Evolutionary conservation across 2,329 filamentous ascomycete genomes (phyloP), one percentile per base, ranked within the genome.

Genomic region (Drechmeria coniospora): DNA sequence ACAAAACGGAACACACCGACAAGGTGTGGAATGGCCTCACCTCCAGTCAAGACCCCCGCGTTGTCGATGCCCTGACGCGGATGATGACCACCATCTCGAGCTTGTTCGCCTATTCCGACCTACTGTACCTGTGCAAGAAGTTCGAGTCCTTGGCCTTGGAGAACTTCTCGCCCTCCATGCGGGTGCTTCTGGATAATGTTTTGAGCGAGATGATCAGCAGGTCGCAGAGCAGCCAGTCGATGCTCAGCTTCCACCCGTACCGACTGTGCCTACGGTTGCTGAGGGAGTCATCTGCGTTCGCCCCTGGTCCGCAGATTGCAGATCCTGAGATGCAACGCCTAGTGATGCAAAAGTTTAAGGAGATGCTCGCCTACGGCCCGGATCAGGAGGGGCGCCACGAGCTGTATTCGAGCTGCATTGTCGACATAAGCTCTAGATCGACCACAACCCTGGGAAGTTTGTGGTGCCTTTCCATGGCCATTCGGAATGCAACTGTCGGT

Each of bases 21-120:
- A 65, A 70, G 11, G 69, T 94, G 35, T 95, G 87, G 87, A 71
- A 76, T 33, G 81, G 81, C 0, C 73, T 93, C 27, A 76, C 70
- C 5, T 73, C 75, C 15, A 84, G 78, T 33, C 82, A 86, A 43
- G 84, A 95, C 47, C 77, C 80, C 4, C 70, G 84, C 31, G 75
- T 87, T n/a, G 74, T 81, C 6, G 75, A 84, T 27, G 84, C 86
- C 16, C 68, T 92, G 15, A 61, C 86, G 26, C 61, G 63, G 12
- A 79, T 92, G 69, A 49, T 66, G 17, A 46, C 43, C 4, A 54
- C 49, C 12, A 63, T 69, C 22, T 43, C 57, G 1, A 53, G 59
- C 21, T 49, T 75, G 7, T 62, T 66, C 29, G 52, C 61, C 6
- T 53, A 58, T 17, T 41, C 56, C 0, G 47, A 57, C 5, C 50